Evolutionary conservation across 2,329 filamentous ascomycete species (phyloP).

Genomic region (Aspergillus melleus): DNA sequence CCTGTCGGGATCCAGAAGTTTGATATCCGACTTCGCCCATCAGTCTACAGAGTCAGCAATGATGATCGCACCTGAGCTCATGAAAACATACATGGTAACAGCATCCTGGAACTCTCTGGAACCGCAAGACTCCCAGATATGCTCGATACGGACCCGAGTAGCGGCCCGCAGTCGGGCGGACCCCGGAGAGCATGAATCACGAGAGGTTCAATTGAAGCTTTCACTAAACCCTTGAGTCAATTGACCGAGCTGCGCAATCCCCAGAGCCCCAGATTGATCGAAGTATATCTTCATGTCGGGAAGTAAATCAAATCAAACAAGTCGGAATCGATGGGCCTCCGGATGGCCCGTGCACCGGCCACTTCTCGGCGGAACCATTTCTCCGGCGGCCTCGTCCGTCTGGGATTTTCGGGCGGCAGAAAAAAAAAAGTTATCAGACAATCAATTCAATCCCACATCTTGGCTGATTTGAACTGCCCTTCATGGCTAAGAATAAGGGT

Average conservation of each 20-base stretch:
- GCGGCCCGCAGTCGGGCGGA: conserved; percentile 26
- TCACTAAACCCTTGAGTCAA: neutral
- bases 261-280: neutral
- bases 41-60: conserved; percentile 43
- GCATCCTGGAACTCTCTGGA: conserved; percentile 21
- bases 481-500: conserved; percentile 42
- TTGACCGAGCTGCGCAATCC: neutral
- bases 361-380: conserved; percentile 21
- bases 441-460: conserved; percentile 27
- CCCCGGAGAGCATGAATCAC: conserved; percentile 28
- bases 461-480: conserved; percentile 19
- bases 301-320: conserved; percentile 5
- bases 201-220: neutral
- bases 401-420: conserved; percentile 30
- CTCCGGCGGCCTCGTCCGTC: conserved; percentile 25
- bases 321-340: neutral
- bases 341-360: conserved; percentile 6
- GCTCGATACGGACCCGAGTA: conserved; percentile 25
- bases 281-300: neutral
- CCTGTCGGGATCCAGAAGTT: conserved; percentile 78
- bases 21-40: conserved; percentile 64
- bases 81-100: conserved; percentile 38
- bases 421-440: conserved; percentile 29
- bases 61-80: neutral
- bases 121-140: conserved; percentile 23